Base-by-base conservation (phyloP, 2,329 filamentous ascomycete genomes). In the Phoma herbarum region DNA sequence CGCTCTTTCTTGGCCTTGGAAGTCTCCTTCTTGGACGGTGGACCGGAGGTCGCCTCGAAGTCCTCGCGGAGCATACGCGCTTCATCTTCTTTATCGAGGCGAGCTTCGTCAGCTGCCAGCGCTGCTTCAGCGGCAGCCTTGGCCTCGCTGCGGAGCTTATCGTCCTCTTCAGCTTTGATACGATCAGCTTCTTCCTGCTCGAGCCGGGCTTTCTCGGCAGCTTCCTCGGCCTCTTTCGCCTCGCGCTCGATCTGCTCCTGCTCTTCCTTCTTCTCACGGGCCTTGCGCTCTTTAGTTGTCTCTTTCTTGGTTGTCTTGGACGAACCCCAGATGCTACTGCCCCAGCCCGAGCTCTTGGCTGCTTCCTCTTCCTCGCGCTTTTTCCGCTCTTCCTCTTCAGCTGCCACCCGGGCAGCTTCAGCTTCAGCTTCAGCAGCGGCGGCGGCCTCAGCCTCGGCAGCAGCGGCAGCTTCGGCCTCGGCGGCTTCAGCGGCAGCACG, bases 261-360 rank as follows among this genome's bases (percentile, higher is more conserved):
- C 28, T 73, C 72, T 28, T 60, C 58, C 14, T 31, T 81, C 75
- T 68, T 69, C 58, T 75, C 72, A 4, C 72, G 67, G 22, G 69
- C 70, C 43, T 57, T 66, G 31, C 65, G 69, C 65, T 79, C 69
- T 67, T 74, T 76, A 50, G 62, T 28, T 16, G 50, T 61, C 51
- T 75, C 73, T 41, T 72, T 78, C 64, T 84, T 82, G 16, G 10
- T 23, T 60, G 31, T 35, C 31, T 69, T 72, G 69, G 75, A 67
- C 3, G 66, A 59, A 4, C 60, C 63, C 60, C 59, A 68, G 11
- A 67, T 59, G 22, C 61, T 65, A 45, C 50, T 52, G 14, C 66
- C 70, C 66, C 66, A 69, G 8, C 64, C 62, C 14, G 59, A 57
- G 39, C 63, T 67, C 68, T 77, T 60, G 4, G 53, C 28, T 14